Evolutionary conservation across 2,329 filamentous ascomycete species (phyloP), one percentile per base, ranked within the genome.

Genomic region (Aureobasidium sp.): DNA sequence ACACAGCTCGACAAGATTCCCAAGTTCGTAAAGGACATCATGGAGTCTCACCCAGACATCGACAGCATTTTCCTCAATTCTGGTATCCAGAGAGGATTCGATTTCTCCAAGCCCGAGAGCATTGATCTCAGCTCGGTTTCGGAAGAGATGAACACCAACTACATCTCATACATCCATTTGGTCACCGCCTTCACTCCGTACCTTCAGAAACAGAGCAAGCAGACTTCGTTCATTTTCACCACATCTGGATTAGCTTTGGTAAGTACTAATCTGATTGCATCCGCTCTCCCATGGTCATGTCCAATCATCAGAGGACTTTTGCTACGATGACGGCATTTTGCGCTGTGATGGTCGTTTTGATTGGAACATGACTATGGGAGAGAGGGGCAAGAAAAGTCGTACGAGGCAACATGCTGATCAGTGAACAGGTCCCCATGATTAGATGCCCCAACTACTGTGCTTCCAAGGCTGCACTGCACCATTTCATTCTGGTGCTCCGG

Each of bases 391-490:
- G 27, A n/a, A 47, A 29, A 33, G 23, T 37, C 17, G 29, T n/a
- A 35, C 35, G 13, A 23, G 3, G 15, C 40, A 35, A 17, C 10
- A 31, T 25, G n/a, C 51, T 55, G 21, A 55, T 17, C n/a, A 15
- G 15, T 17, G 10, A 2, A 23, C 5, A 57, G 53, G 38, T 53
- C 3, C 81, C 81, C 0, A 71, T 79, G 33, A 65, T 75, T 8
- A 71, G 74, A 19, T 77, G 75, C 25, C 72, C 75, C 0, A 81
- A 81, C 66, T 83, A 83, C 69, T 80, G 78, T 62, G 80, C 81
- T 1, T 75, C 76, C 38, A 83, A 83, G 68, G 81, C 81, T 0
- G 81, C 80, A 0, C 67, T 83, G 50, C 80, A 83, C 64, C 77
- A 80, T 63, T 80, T 79, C 69, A 74, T 82, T 23, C 71, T 83